A percentile compares a stretch with the other conserved stretches of the same genome.
Evolutionary conservation across 1,139 yeast genomes (phyloP).

Genomic region (Suhomyces terraborum): DNA sequence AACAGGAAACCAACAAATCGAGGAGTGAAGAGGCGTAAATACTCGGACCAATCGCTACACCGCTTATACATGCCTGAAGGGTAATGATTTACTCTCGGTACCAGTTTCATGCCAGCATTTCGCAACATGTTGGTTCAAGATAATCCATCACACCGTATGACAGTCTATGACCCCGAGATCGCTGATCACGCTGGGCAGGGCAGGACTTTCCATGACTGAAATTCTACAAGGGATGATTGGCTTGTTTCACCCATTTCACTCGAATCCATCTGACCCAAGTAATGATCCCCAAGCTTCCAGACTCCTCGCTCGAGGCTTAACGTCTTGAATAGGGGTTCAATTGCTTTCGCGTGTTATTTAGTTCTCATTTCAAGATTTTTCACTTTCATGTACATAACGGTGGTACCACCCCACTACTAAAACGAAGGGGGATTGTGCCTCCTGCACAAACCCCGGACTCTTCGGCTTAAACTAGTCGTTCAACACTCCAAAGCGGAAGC

Average conservation of each 20-base stretch:
- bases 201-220: background rate
- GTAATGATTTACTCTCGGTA: background rate
- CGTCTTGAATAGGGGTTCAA: background rate
- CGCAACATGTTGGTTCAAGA: background rate
- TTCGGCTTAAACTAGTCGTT: background rate
- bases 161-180: too few species aligned
- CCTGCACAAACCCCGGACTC: background rate
- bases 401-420: background rate
- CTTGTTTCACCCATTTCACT: background rate
- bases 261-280: too few species aligned
- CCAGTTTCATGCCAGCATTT: background rate
- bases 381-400: background rate
- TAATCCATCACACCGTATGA: background rate
- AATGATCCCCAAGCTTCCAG: background rate
- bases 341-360: background rate
- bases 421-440: background rate
- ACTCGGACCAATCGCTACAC: background rate
- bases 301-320: background rate
- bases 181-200: too few species aligned
- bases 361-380: background rate
- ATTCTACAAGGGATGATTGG: background rate
- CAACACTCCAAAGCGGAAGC: too few species aligned
- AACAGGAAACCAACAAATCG: conserved; percentile 2
- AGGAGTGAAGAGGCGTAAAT: background rate
- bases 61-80: background rate